Evolutionary conservation across 768 basidiomycete genomes (phyloP), one percentile per base, ranked within the genome.

Genomic region (Tylopilus felleus): DNA sequence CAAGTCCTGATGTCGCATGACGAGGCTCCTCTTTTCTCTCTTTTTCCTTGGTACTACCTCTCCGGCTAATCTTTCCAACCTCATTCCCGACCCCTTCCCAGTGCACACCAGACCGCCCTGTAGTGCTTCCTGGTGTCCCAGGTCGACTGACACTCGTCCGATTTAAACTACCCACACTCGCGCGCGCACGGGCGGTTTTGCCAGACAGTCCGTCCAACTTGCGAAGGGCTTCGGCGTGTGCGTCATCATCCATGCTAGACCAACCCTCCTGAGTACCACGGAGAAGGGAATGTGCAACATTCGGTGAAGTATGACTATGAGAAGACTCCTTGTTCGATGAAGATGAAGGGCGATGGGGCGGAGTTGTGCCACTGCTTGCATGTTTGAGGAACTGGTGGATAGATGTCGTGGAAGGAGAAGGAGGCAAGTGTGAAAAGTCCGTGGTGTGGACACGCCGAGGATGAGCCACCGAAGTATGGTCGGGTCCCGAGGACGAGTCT

Each of bases 261-360:
- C 90, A 93, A 25, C 92, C 92, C 68, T 92, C 87, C 67, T 93
- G 91, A 7, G 88, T 92, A 12, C 92, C 92, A 59, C 90, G 83
- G 23, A 93, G 79, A 50, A 93, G 74, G 1, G 90, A 92, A 65
- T 94, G 91, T 0, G 88, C 91, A 43, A 93, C 89, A 65, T 80
- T 88, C 6, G 86, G 75, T 21, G 71, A 65, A 35, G 84, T 73
- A 60, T 81, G 76, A 35, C 67, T 69, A 35, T 72, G 59, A 27
- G 70, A 71, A 50, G 69, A 56, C 28, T 70, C 70, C 47, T 78
- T 80, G 23, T 78, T 73, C 36, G 77, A 68, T 21, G 74, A 61
- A 62, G 74, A 61, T 62, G 59, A 59, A 13, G 71, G 67, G 14
- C 57, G 69, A 43, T 69, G 67, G 1, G 71, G 71, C 1, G 76